Percentiles rank a stretch among this genome's conserved stretches.
phyloP scores from a whole-genome alignment of 768 basidiomycete genomes.

The Clitopilus passeckerianus region DNA sequence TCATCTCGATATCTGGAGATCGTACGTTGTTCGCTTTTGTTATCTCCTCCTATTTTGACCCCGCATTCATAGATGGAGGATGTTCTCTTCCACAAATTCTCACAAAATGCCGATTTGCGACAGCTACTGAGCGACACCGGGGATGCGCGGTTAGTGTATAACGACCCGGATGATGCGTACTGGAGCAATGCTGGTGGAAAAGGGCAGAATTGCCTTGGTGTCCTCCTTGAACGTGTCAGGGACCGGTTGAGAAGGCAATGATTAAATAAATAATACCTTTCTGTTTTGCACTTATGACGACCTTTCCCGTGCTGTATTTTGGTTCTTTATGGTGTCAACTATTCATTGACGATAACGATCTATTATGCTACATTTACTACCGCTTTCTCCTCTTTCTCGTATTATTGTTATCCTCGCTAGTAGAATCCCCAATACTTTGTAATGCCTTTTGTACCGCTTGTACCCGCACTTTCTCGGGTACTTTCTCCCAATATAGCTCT shows the following conservation, averaged over 20 bases:
- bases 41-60: neutral
- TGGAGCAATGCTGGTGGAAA: slow-evolving; percentile 48
- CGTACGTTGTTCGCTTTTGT: slow-evolving; percentile 28
- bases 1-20: slow-evolving; percentile 39
- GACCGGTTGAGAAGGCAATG: slow-evolving; percentile 27
- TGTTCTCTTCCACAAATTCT: slow-evolving; percentile 63
- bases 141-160: slow-evolving; percentile 43
- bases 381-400: neutral
- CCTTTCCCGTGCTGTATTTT: neutral
- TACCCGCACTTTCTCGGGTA: slow-evolving; percentile 65
- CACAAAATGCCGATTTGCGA: slow-evolving; percentile 61
- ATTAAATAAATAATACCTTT: neutral
- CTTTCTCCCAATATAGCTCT: slow-evolving; percentile 73
- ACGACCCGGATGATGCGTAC: slow-evolving; percentile 50
- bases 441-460: slow-evolving; percentile 36
- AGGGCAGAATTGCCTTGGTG: slow-evolving; percentile 63
- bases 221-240: slow-evolving; percentile 51
- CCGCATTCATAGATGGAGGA: slow-evolving; percentile 52
- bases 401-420: neutral
- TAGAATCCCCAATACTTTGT: neutral
- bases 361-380: neutral
- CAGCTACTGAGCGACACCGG: slow-evolving; percentile 50
- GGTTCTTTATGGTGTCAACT: neutral
- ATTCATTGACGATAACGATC: neutral
- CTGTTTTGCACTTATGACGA: neutral